Base-by-base conservation (phyloP, 1,284 basidiomycete species). In the Heterobasidion irregulare region DNA sequence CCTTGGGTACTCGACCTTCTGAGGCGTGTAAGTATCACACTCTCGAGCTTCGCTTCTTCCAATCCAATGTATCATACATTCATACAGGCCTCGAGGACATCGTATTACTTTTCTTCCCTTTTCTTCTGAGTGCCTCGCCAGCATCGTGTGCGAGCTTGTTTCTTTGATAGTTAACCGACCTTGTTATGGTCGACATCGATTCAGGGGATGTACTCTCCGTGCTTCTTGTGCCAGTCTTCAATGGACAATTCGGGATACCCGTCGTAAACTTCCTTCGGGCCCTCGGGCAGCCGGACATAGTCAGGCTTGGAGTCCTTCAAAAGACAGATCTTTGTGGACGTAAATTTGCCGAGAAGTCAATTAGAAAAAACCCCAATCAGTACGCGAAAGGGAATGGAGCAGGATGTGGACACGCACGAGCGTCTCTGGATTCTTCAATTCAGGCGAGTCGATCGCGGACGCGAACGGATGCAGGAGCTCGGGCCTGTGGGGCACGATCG, bases 401-500 rank as follows among this genome's bases (percentile, higher is more conserved):
- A 6, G 5, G 15, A 33, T n/a, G 16, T 36, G n/a, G 43, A 10
- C 12, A 65, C 70, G 54, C 49, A 82, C 82, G 70, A 83, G 65
- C n/a, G 70, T 71, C 15, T 75, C 67, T 1, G 82, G 78, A 0
- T 58, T 52, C 36, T 73, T 71, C 15, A 82, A 70, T 12, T 73
- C 68, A 2, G 79, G 79, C 5, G 70, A 72, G 57, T 84, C 83
- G 48, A 84, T 81, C 0, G 74, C 79, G 32, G 79, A 80, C 2
- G 82, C 82, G 58, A 83, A 84, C 5, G 82, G 83, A 58, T 84
- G 82, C 34, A 84, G 67, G 0, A 78, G 63, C 38, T 82, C 78
- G 0, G 82, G 80, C 81, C 81, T 83, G 50, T 7, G 15, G 18
- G 41, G 47, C 19, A 6, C 26, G 33, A 47, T 18, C 18, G 18